Evolutionary conservation across 1,284 basidiomycete genomes (phyloP).

Genomic region (Agaricales sp.): DNA sequence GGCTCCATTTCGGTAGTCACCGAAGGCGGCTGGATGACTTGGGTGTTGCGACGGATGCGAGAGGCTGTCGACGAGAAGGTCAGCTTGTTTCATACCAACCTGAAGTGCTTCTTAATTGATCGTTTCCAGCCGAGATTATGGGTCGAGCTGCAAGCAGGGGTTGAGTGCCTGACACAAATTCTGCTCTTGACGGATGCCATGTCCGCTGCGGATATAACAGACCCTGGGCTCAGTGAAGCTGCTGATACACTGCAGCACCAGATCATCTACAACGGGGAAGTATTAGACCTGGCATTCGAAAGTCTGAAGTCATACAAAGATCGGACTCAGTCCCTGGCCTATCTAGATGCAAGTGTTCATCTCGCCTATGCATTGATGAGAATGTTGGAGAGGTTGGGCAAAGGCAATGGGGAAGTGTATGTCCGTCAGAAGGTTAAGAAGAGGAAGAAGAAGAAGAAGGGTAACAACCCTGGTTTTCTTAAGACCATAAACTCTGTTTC

Average conservation of each 20-base stretch:
- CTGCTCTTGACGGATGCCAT: slow-evolving; percentile 73
- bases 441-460: slow-evolving; percentile 42
- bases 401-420: slow-evolving; percentile 52
- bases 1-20: slow-evolving; percentile 76
- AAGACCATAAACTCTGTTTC: slow-evolving; percentile 10
- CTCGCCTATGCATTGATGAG: slow-evolving; percentile 74
- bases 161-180: slow-evolving; percentile 86
- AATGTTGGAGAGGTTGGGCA: slow-evolving; percentile 84
- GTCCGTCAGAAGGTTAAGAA: slow-evolving; percentile 57
- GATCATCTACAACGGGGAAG: slow-evolving; percentile 87
- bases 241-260: slow-evolving; percentile 79
- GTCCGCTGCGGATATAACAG: slow-evolving; percentile 34
- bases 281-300: slow-evolving; percentile 78
- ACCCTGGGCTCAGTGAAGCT: slow-evolving; percentile 60
- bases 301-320: slow-evolving; percentile 70
- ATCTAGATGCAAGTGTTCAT: slow-evolving; percentile 77
- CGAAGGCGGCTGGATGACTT: slow-evolving; percentile 78
- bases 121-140: slow-evolving; percentile 67
- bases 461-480: slow-evolving; percentile 24
- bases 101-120: slow-evolving; percentile 7
- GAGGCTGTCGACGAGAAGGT: slow-evolving; percentile 86
- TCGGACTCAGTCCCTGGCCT: slow-evolving; percentile 59
- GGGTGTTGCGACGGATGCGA: slow-evolving; percentile 84
- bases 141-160: slow-evolving; percentile 91
- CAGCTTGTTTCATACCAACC: slow-evolving; percentile 1